phyloP scores from a whole-genome alignment of 495 filamentous ascomycete species.

The Penicillium canariense region DNA sequence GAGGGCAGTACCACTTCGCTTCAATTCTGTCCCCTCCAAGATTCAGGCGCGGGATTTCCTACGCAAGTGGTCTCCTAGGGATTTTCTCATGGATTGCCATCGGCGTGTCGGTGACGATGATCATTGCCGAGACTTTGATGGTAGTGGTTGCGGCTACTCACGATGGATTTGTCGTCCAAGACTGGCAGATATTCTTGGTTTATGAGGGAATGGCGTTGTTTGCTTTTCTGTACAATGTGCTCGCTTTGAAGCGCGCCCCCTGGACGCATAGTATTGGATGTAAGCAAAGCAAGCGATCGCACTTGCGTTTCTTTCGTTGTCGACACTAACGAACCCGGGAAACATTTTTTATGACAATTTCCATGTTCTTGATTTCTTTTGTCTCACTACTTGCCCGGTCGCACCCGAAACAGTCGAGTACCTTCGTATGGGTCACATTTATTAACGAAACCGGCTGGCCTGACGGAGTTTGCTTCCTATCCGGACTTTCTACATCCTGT shows the following conservation, averaged over 20 bases:
- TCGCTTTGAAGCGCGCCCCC: neutral
- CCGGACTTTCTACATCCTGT: constrained; percentile 54
- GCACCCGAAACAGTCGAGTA: neutral
- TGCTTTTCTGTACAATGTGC: neutral
- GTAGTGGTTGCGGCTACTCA: neutral
- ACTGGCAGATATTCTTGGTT: neutral
- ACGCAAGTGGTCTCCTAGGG: neutral
- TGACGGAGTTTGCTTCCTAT: constrained; percentile 57
- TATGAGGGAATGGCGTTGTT: neutral
- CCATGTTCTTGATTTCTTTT: neutral
- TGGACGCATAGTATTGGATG: neutral
- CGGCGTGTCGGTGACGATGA: neutral
- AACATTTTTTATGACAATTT: neutral
- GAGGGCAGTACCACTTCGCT: neutral
- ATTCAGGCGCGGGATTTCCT: neutral
- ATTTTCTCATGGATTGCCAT: neutral
- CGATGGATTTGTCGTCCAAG: neutral
- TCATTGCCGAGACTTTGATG: neutral
- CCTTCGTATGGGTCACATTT: constrained; percentile 52
- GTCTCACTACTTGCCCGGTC: neutral
- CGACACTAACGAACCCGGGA: too few species aligned
- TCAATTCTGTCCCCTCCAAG: neutral
- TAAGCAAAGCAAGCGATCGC: neutral
- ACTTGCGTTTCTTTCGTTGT: too few species aligned
- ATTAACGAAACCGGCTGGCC: constrained; percentile 59